These are phyloP conservation scores for Ganoderma lucidum DNA, from an alignment of 1,284 basidiomycete species.

Conservation along the genomic window DNA sequence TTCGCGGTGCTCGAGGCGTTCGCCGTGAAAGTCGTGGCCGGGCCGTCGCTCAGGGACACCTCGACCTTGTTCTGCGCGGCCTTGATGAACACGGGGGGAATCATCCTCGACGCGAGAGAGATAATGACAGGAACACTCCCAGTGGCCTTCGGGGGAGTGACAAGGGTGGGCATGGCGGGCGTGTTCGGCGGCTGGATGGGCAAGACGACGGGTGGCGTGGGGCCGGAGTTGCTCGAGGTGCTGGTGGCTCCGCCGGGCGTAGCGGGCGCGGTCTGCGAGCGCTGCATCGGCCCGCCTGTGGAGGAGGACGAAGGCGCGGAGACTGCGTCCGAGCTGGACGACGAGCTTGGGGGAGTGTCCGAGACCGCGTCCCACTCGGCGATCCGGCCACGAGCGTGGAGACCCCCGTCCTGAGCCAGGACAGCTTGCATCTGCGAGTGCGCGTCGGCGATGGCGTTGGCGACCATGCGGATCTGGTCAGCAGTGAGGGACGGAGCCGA, in stretches of 20 bases:
- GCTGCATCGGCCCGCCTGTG: not conserved
- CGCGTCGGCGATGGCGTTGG: conserved; percentile 3
- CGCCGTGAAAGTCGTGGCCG: not conserved
- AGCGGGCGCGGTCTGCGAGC: not conserved
- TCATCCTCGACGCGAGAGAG: not conserved
- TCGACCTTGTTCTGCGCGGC: conserved; percentile 4
- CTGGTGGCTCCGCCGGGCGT: not conserved
- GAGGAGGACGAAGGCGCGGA: not conserved
- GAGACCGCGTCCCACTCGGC: conserved; percentile 7
- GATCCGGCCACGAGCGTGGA: not conserved
- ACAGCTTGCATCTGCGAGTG: conserved; percentile 2
- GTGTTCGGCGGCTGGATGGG: conserved; percentile 26
- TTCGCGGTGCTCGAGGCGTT: not conserved
- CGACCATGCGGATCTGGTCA: not conserved
- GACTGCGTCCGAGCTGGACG: not conserved
- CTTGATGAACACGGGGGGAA: not conserved
- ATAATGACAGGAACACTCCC: not conserved
- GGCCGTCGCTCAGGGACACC: not conserved
- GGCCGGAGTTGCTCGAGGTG: not conserved
- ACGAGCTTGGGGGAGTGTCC: not conserved
- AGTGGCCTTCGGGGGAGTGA: not conserved
- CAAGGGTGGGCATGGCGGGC: not conserved
- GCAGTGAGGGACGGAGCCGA: not conserved
- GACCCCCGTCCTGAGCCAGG: not conserved
- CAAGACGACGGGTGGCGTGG: conserved; percentile 9